Conservation (phyloP, 805 yeast genomes). For the Candida xiaguanensis region DNA sequence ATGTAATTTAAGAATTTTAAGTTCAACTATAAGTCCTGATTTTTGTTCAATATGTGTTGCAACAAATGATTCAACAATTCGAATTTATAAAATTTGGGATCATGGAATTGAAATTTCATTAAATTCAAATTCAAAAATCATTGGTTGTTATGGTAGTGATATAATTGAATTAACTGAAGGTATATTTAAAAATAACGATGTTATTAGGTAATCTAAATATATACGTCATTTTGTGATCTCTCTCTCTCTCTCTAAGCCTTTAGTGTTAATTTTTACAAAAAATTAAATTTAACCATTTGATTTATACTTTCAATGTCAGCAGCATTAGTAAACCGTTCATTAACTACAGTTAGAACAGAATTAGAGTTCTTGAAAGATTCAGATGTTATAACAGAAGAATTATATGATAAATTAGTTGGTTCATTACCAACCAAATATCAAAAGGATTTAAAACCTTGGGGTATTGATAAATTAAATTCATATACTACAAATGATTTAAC, state of each 20-base stretch:
- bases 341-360: slow-evolving; percentile 72
- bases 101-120: slow-evolving; percentile 23
- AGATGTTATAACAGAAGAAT: slow-evolving; percentile 58
- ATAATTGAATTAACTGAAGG: slow-evolving; percentile 56
- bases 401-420: slow-evolving; percentile 46
- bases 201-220: slow-evolving; percentile 17
- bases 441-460: slow-evolving; percentile 49
- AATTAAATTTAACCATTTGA: too few relatives aligned
- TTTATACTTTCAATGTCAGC: slow-evolving; percentile 35
- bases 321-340: slow-evolving; percentile 71
- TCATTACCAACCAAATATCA: slow-evolving; percentile 58
- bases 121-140: slow-evolving; percentile 5
- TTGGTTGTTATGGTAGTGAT: slow-evolving; percentile 24
- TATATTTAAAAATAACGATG: slow-evolving; percentile 26
- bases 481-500: slow-evolving; percentile 4
- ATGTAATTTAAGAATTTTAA: slow-evolving; percentile 54
- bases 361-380: slow-evolving; percentile 76
- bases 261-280: slow-evolving; percentile 2
- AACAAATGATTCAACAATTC: slow-evolving; percentile 70
- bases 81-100: slow-evolving; percentile 73
- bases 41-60: slow-evolving; percentile 64
- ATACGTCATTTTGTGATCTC: background rate
- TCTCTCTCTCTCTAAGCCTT: background rate
- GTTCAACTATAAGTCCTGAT: slow-evolving; percentile 68
- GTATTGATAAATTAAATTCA: slow-evolving; percentile 26